Evolutionary conservation across 2,329 filamentous ascomycete species (phyloP).

Genomic region (Cladophialophora chaetospira): DNA sequence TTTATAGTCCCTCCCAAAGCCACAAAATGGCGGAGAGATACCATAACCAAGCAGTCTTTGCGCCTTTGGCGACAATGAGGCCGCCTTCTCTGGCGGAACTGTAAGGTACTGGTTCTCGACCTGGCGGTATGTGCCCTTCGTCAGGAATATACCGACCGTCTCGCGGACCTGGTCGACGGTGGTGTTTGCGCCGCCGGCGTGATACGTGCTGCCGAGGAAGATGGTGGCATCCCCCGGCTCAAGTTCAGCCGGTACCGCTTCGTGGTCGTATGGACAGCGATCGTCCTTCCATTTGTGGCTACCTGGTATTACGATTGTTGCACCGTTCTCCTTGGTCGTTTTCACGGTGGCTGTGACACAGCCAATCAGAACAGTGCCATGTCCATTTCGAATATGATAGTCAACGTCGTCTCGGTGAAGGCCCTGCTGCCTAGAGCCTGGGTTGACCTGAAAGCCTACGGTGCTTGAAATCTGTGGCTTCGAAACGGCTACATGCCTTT

Average conservation of each 20-base stretch:
- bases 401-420: constrained; percentile 38
- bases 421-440: constrained; percentile 31
- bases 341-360: constrained; percentile 38
- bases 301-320: constrained; percentile 36
- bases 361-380: constrained; percentile 42
- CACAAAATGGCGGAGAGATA: constrained; percentile 39
- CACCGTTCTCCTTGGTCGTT: constrained; percentile 38
- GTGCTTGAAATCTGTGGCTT: constrained; percentile 37
- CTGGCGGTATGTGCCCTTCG: constrained; percentile 26
- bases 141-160: constrained; percentile 23
- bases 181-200: constrained; percentile 39
- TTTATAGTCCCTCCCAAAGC: constrained; percentile 40
- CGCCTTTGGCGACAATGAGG: constrained; percentile 23
- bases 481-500: constrained; percentile 19
- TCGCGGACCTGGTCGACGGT: constrained; percentile 29
- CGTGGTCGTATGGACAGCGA: constrained; percentile 21
- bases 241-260: constrained; percentile 36
- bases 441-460: constrained; percentile 35
- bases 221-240: constrained; percentile 41
- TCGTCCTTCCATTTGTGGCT: constrained; percentile 33
- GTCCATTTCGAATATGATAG: constrained; percentile 37
- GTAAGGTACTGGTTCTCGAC: constrained; percentile 36
- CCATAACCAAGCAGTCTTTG: constrained; percentile 34
- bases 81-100: constrained; percentile 28
- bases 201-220: constrained; percentile 40